These are phyloP conservation scores for Clavaria fumosa DNA, from an alignment of 768 basidiomycete genomes.

Conservation along the genomic window DNA sequence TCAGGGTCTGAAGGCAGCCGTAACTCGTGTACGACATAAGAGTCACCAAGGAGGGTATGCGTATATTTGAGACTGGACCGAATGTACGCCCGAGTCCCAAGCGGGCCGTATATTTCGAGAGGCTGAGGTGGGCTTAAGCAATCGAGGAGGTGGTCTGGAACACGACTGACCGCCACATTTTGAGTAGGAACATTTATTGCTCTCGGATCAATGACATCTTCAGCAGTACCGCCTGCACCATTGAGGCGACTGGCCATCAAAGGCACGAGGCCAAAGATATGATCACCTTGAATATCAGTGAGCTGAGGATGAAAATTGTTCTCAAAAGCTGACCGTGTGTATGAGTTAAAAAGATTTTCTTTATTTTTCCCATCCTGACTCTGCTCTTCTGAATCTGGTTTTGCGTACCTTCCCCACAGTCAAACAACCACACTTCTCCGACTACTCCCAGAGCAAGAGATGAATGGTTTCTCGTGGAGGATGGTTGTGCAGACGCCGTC, in stretches of 20 bases:
- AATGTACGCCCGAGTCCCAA: slow-evolving; percentile 70
- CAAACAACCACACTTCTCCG: slow-evolving; percentile 69
- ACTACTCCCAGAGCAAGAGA: slow-evolving; percentile 50
- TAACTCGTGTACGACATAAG: slow-evolving; percentile 77
- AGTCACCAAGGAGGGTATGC: slow-evolving; percentile 44
- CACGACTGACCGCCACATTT: slow-evolving; percentile 16
- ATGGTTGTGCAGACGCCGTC: slow-evolving; percentile 71
- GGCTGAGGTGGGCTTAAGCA: slow-evolving; percentile 24
- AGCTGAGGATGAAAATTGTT: slow-evolving; percentile 1
- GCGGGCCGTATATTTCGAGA: slow-evolving; percentile 75
- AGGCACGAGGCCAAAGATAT: slow-evolving; percentile 63
- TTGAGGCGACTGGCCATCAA: slow-evolving; percentile 56
- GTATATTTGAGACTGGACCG: slow-evolving; percentile 54
- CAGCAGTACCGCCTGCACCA: slow-evolving; percentile 53
- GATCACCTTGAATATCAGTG: slow-evolving; percentile 41
- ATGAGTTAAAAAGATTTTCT: slow-evolving; percentile 80
- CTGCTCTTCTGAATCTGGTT: slow-evolving; percentile 55
- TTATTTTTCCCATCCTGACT: slow-evolving; percentile 67
- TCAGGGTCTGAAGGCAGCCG: slow-evolving; percentile 44
- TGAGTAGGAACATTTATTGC: slow-evolving; percentile 20
- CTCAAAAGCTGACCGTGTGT: slow-evolving; percentile 47
- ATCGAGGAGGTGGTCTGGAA: not conserved
- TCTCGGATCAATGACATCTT: slow-evolving; percentile 47
- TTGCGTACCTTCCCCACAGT: slow-evolving; percentile 77
- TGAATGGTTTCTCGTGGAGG: slow-evolving; percentile 65